Conservation (phyloP, 768 basidiomycete species). For the Tulasnella sp. region DNA sequence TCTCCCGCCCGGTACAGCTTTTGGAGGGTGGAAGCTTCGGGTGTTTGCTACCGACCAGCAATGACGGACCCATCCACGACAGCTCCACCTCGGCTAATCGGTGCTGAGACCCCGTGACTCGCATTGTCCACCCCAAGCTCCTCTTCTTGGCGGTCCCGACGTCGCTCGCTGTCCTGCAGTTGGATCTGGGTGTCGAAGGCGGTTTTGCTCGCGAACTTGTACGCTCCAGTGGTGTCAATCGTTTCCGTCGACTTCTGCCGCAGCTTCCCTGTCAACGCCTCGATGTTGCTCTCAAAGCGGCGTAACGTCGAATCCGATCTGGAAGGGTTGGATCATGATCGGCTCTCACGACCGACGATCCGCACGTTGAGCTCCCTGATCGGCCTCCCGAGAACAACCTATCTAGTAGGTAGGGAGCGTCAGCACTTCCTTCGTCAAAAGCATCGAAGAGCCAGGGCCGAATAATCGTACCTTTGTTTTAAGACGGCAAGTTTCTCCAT, state of each 20-base stretch:
- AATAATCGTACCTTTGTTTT: slow-evolving; percentile 59
- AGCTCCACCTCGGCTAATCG: slow-evolving; percentile 45
- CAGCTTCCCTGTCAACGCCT: slow-evolving; percentile 63
- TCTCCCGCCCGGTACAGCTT: slow-evolving; percentile 73
- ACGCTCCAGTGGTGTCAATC: slow-evolving; percentile 34
- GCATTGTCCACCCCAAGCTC: slow-evolving; percentile 54
- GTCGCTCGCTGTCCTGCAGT: slow-evolving; percentile 58
- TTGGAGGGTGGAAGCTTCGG: slow-evolving; percentile 63
- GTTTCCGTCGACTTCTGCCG: slow-evolving; percentile 51
- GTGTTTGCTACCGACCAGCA: slow-evolving; percentile 53
- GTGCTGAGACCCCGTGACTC: slow-evolving; percentile 55
- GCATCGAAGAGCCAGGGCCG: neutral
- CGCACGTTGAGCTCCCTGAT: slow-evolving; percentile 79
- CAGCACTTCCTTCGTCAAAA: neutral
- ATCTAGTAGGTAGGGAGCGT: neutral
- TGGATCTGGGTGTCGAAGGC: slow-evolving; percentile 53
- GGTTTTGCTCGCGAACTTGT: slow-evolving; percentile 46
- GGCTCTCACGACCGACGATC: slow-evolving; percentile 74
- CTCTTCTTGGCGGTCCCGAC: slow-evolving; percentile 58
- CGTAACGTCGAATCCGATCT: slow-evolving; percentile 45
- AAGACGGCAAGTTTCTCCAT: slow-evolving; percentile 82
- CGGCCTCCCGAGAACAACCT: slow-evolving; percentile 83
- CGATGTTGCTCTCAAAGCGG: slow-evolving; percentile 64
- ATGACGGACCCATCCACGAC: slow-evolving; percentile 11
- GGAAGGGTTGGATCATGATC: slow-evolving; percentile 60